phyloP scores from a whole-genome alignment of 2,329 filamentous ascomycete genomes.

The Chaetoscypha palmicola region DNA sequence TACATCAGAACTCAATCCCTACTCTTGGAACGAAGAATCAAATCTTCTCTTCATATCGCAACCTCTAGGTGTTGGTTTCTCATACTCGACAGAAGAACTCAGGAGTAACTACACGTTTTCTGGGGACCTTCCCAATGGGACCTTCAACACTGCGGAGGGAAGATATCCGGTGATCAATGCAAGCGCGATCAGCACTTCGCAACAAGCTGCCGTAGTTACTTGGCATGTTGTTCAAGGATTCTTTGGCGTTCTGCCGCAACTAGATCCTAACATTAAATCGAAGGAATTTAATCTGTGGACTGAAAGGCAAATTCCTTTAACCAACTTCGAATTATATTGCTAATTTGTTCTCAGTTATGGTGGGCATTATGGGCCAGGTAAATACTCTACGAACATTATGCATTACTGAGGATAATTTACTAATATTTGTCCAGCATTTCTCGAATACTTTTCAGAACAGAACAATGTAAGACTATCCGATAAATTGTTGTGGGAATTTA shows the following conservation, averaged over 20 bases:
- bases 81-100: conserved; percentile 42
- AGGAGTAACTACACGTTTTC: conserved; percentile 24
- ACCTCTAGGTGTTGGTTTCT: conserved; percentile 61
- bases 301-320: conserved; percentile 34
- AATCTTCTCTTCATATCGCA: conserved; percentile 48
- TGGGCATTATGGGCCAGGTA: conserved; percentile 54
- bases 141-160: conserved; percentile 16
- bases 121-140: conserved; percentile 12
- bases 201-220: conserved; percentile 46
- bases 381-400: background rate
- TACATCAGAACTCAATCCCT: conserved; percentile 40
- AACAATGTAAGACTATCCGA: conserved; percentile 41
- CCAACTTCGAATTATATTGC: background rate
- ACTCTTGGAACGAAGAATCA: conserved; percentile 54
- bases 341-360: conserved; percentile 45
- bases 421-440: conserved; percentile 38
- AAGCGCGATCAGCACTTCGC: conserved; percentile 45
- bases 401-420: background rate
- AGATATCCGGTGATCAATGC: conserved; percentile 33
- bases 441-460: conserved; percentile 49
- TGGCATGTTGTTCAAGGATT: conserved; percentile 52
- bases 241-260: conserved; percentile 39
- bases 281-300: conserved; percentile 50
- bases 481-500: background rate
- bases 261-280: conserved; percentile 20